Evolutionary conservation across 2,329 filamentous ascomycete genomes (phyloP).

Genomic region (Ophioceras dolichostomum): DNA sequence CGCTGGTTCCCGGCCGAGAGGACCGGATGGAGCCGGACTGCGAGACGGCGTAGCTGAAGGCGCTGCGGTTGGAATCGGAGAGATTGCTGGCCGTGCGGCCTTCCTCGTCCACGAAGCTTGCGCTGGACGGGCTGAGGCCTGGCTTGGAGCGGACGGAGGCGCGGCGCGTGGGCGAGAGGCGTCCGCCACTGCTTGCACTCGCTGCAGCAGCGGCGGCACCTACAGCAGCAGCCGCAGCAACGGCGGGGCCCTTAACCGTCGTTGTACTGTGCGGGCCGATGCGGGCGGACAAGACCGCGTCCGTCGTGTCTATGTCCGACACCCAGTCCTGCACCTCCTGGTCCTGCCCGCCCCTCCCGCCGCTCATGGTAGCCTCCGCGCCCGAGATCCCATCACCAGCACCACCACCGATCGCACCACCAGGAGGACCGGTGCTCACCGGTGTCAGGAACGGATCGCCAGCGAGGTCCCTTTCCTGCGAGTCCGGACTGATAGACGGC

Average conservation of each 20-base stretch:
- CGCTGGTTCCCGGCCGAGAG: slow-evolving; percentile 20
- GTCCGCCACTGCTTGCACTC: slow-evolving; percentile 13
- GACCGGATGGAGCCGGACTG: slow-evolving; percentile 23
- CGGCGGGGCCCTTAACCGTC: slow-evolving; percentile 1
- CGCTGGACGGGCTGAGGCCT: slow-evolving; percentile 5
- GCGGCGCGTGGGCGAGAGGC: slow-evolving; percentile 24
- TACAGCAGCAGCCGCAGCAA: slow-evolving; percentile 1
- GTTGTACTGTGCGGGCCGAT: slow-evolving; percentile 21
- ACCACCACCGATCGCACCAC: slow-evolving; percentile 15
- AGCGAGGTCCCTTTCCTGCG: slow-evolving; percentile 18
- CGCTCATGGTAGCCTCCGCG: slow-evolving; percentile 14
- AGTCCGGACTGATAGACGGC: slow-evolving; percentile 12
- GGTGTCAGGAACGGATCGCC: slow-evolving; percentile 41
- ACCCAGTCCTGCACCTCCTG: slow-evolving; percentile 48
- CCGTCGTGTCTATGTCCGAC: slow-evolving; percentile 40
- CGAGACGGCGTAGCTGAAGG: slow-evolving; percentile 21
- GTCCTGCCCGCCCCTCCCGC: slow-evolving; percentile 20
- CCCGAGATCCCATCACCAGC: slow-evolving; percentile 1
- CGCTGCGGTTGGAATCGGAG: slow-evolving; percentile 33
- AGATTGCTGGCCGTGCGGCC: slow-evolving; percentile 43
- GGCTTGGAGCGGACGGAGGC: slow-evolving; percentile 16
- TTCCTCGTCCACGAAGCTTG: slow-evolving; percentile 26
- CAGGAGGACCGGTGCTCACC: slow-evolving; percentile 10
- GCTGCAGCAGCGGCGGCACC: neutral
- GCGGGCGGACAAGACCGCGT: slow-evolving; percentile 33